Evolutionary conservation across 2,329 filamentous ascomycete species (phyloP).

Genomic region (Anthostomella pinea): DNA sequence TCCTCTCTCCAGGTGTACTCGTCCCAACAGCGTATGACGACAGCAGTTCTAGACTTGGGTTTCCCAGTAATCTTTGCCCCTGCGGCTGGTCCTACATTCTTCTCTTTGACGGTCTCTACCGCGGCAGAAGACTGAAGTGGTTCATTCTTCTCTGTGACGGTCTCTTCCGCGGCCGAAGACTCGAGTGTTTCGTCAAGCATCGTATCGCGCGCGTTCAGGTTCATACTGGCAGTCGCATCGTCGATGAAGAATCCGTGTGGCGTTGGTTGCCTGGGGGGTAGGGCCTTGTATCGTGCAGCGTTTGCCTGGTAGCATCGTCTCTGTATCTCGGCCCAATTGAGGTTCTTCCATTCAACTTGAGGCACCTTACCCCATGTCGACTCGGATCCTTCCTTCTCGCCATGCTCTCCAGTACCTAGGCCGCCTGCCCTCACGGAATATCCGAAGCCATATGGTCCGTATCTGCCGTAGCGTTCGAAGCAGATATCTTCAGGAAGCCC

Average conservation of each 20-base stretch:
- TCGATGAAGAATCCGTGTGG: slow-evolving; percentile 53
- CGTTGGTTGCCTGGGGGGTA: slow-evolving; percentile 38
- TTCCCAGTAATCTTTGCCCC: slow-evolving; percentile 19
- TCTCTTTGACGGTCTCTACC: slow-evolving; percentile 18
- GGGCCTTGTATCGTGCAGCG: slow-evolving; percentile 60
- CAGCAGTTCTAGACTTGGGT: slow-evolving; percentile 60
- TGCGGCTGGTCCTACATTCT: slow-evolving; percentile 13
- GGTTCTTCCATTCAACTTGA: slow-evolving; percentile 72
- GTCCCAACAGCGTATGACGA: slow-evolving; percentile 81
- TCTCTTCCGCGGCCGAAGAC: slow-evolving; percentile 7
- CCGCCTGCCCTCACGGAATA: slow-evolving; percentile 79
- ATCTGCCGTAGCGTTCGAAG: slow-evolving; percentile 85
- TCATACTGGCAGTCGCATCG: slow-evolving; percentile 29
- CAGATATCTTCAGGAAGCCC: slow-evolving; percentile 81
- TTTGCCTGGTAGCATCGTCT: slow-evolving; percentile 72
- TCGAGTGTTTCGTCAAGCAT: slow-evolving; percentile 13
- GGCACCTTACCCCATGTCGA: slow-evolving; percentile 69
- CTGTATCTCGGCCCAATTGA: slow-evolving; percentile 79
- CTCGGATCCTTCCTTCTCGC: slow-evolving; percentile 77
- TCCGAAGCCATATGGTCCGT: slow-evolving; percentile 86
- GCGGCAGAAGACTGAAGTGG: slow-evolving; percentile 9
- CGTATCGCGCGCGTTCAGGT: slow-evolving; percentile 25
- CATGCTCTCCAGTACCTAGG: slow-evolving; percentile 79
- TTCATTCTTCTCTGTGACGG: no score
- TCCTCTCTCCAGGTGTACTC: slow-evolving; percentile 77